Evolutionary conservation across 495 filamentous ascomycete species (phyloP).

Genomic region (Aspergillus campestris): DNA sequence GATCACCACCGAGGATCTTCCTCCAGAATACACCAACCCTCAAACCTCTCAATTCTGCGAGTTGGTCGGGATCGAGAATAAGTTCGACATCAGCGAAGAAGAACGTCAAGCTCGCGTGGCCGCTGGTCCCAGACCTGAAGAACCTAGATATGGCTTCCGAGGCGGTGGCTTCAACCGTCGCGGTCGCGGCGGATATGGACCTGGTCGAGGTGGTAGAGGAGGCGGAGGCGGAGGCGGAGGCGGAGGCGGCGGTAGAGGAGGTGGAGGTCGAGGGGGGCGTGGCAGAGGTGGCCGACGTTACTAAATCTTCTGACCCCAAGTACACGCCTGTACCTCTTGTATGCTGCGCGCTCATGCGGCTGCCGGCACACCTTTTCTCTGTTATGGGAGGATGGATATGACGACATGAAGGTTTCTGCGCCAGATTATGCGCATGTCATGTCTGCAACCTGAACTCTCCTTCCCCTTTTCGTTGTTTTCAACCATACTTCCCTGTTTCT

Average conservation of each 20-base stretch:
- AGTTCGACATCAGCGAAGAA: slow-evolving; percentile 62
- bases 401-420: too few species aligned
- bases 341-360: too few species aligned
- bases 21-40: slow-evolving; percentile 70
- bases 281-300: slow-evolving; percentile 4
- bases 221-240: slow-evolving; percentile 12
- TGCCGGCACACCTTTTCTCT: too few species aligned
- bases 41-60: slow-evolving; percentile 75
- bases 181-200: slow-evolving; percentile 9
- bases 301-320: neutral
- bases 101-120: slow-evolving; percentile 48
- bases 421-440: too few species aligned
- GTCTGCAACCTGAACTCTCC: too few species aligned
- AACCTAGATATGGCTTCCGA: slow-evolving; percentile 11
- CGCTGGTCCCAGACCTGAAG: slow-evolving; percentile 21
- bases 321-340: too few species aligned
- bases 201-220: slow-evolving; percentile 12
- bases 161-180: neutral
- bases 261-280: slow-evolving; percentile 16
- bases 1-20: slow-evolving; percentile 37
- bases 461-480: too few species aligned
- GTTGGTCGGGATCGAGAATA: slow-evolving; percentile 66
- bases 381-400: too few species aligned
- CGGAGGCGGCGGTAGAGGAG: slow-evolving; percentile 9
- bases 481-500: too few species aligned